Percentiles rank a stretch among this genome's conserved stretches.
phyloP scores from a whole-genome alignment of 139 green algal species.

The Chlamydomonas sp. region DNA sequence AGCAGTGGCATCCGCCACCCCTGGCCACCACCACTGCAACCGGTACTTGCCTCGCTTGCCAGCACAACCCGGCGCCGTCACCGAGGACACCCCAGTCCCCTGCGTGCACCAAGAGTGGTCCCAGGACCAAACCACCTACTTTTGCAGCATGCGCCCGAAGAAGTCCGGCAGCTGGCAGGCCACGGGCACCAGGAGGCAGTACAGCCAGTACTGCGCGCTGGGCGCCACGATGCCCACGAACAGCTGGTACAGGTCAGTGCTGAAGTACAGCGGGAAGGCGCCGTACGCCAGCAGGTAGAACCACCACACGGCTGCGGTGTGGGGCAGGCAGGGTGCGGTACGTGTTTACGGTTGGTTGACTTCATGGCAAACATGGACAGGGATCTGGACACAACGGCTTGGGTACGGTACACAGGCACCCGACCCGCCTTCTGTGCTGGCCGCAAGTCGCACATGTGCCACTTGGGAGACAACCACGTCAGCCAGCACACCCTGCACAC shows the following conservation, averaged over 20 bases:
- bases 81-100: too few species aligned
- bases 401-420: background rate
- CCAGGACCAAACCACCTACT: too few species aligned
- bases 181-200: slow-evolving; percentile 57
- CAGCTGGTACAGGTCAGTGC: slow-evolving; percentile 61
- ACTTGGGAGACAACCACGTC: too few species aligned
- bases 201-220: slow-evolving; percentile 68
- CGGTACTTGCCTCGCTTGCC: background rate
- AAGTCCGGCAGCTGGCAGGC: slow-evolving; percentile 68
- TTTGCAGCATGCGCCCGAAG: too few species aligned
- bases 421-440: too few species aligned
- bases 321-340: background rate
- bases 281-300: slow-evolving; percentile 72
- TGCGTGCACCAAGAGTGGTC: too few species aligned
- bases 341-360: background rate
- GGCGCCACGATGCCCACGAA: slow-evolving; percentile 59
- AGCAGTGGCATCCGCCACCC: too few species aligned
- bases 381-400: background rate
- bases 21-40: background rate
- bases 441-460: too few species aligned
- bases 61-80: too few species aligned
- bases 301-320: slow-evolving; percentile 69
- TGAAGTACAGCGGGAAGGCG: slow-evolving; percentile 58
- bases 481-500: too few species aligned
- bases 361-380: background rate